Evolutionary conservation across 495 filamentous ascomycete genomes (phyloP), one percentile per base, ranked within the genome.

Genomic region (Trypethelium eluteriae): DNA sequence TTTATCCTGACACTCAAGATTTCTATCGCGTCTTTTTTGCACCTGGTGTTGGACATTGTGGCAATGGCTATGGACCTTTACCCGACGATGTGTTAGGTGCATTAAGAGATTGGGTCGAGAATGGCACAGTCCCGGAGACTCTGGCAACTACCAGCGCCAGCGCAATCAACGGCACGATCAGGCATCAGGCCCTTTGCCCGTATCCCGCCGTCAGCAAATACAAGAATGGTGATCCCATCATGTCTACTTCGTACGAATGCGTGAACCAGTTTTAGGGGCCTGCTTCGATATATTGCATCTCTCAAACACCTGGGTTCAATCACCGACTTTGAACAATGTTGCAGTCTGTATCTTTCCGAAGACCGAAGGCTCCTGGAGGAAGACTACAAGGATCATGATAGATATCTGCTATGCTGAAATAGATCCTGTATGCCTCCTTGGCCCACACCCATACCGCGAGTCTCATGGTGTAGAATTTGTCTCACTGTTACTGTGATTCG

Each of bases 21-120:
- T 34, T 66, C 71, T 64, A 68, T 63, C 41, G 69, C 62, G 14
- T 72, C 71, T 71, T 78, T 71, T 69, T 69, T 3, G 35, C 62
- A 4, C 68, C 74, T 14, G 77, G 77, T 3, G 70, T 78, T n/a
- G 72, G 38, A 2, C 77, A 79, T 56, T 79, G 76, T 61, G 7
- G 16, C n/a, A 69, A 62, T 38, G 77, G 75, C 0, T 35, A 61
- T 0, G 77, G 76, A 1, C 35, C 62, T 1, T 38, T 59, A 12
- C 76, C 76, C 0, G 46, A 34, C 2, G 59, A 69, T 39, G 14
- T 36, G 9, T 32, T 70, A n/a, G 64, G 39, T 6, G 39, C 62
- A 0, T 39, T 79, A n/a, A 56, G 72, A 7, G 63, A 62, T 5
- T 78, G 76, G 76, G 76, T 78, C 3, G 76, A 78, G 41, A 36